A percentile compares a stretch with the other conserved stretches of the same genome.
Evolutionary conservation across 495 filamentous ascomycete genomes (phyloP).

Genomic region (Aspergillus mulundensis): DNA sequence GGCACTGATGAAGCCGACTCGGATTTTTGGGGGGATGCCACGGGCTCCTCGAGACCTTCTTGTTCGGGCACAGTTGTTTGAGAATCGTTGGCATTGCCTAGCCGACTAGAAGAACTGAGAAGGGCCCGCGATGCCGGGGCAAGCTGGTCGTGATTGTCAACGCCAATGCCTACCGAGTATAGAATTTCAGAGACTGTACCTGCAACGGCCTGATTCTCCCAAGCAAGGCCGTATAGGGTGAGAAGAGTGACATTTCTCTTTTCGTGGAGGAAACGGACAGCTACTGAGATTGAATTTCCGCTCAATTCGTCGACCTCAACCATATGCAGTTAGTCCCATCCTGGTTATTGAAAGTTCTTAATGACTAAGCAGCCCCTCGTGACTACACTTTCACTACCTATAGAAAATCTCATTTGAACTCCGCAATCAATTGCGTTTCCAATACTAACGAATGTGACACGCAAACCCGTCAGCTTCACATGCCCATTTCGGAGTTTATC

Average conservation of each 20-base stretch:
- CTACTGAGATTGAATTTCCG: background rate
- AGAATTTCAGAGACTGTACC: background rate
- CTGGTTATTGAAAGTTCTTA: too few species aligned
- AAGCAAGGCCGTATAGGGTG: background rate
- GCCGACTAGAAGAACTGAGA: conserved; percentile 3
- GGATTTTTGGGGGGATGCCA: background rate
- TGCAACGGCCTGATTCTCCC: conserved; percentile 1
- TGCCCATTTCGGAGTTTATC: too few species aligned
- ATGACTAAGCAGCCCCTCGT: background rate
- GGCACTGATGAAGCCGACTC: background rate
- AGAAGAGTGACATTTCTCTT: background rate
- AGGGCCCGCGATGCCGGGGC: background rate
- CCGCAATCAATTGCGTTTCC: too few species aligned
- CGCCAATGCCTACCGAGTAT: background rate
- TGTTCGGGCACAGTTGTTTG: background rate
- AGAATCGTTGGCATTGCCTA: background rate
- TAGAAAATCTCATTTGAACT: too few species aligned
- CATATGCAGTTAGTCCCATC: background rate
- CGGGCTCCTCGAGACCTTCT: background rate
- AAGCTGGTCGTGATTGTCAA: conserved; percentile 4
- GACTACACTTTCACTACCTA: too few species aligned
- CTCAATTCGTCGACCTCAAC: background rate
- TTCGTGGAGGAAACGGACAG: background rate
- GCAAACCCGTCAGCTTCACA: too few species aligned
- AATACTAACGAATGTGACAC: too few species aligned